Evolutionary conservation across 345 rosid species (phyloP), one percentile per base, ranked within the genome.

Genomic region (Bruguiera sexangula): DNA sequence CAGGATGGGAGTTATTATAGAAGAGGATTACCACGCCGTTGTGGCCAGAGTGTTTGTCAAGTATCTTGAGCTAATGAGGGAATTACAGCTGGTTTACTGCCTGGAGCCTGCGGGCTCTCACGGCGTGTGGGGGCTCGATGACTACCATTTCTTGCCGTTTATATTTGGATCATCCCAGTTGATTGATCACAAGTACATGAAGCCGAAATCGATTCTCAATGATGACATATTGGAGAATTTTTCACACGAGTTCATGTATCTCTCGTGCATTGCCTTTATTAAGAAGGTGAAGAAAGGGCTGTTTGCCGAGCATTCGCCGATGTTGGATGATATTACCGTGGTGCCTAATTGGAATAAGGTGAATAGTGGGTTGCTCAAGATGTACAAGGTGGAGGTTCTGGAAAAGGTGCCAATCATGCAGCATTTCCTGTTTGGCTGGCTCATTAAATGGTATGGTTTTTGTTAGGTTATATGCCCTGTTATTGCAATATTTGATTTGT

Each of bases 81-180:
- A 86, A 68, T 77, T 95, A 76, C 99, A 95, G 69, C 68, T 83
- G 74, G 91, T 87, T 60, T 95, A 92, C 62, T 75, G 77, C 63
- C 78, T 92, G 77, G 98, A 95, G 73, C 99, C 99, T 3, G 96
- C 99, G 15, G 99, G 99, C 10, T 92, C 96, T 6, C 99, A 89
- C 36, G 99, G 99, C 53, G 99, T 92, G 20, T 92, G 99, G 99
- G 99, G 99, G 32, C 88, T 95, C 48, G 99, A 95, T 82, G 99
- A 95, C 79, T 92, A 92, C 60, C 99, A 92, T 80, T 92, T 95
- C 86, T 73, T 95, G 84, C 96, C 99, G 0, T 95, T 88, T 69
- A 84, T 95, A 53, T 92, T 95, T 67, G 99, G 97, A 64, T 84
- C 96, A 18, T 88, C 97, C 6, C 99, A 95, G 81, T 71, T 95